These are phyloP conservation scores for Aciculosporium take DNA, from an alignment of 2,329 filamentous ascomycete genomes.

Conservation along the genomic window DNA sequence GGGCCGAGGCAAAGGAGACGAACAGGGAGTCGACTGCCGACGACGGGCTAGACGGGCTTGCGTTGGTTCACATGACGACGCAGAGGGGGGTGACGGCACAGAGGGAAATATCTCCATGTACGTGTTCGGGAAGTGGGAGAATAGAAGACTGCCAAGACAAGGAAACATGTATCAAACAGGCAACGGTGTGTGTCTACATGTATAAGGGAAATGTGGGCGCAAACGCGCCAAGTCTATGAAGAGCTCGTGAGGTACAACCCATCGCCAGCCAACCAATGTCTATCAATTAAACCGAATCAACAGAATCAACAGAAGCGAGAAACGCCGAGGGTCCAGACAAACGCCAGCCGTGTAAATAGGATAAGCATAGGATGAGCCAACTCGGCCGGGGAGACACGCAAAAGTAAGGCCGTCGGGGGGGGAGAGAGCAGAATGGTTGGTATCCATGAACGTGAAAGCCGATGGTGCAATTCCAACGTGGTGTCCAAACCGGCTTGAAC, in stretches of 20 bases:
- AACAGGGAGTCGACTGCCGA: neutral
- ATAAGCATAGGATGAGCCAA: neutral
- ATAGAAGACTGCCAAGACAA: too few relatives aligned
- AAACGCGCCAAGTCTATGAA: neutral
- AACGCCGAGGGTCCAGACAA: neutral
- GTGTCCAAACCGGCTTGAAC: too few relatives aligned
- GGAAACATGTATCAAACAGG: too few relatives aligned
- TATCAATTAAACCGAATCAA: neutral
- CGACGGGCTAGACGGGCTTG: neutral
- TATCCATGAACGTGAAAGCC: too few relatives aligned
- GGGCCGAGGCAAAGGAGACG: neutral
- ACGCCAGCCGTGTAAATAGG: neutral
- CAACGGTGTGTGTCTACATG: neutral
- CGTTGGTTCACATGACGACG: neutral
- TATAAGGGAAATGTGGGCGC: neutral
- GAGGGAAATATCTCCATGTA: too few relatives aligned
- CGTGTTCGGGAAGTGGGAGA: too few relatives aligned
- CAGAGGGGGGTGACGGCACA: too few relatives aligned
- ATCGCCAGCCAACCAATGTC: neutral
- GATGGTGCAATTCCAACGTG: too few relatives aligned
- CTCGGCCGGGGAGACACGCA: neutral
- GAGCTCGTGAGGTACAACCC: neutral
- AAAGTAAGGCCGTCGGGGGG: too few relatives aligned
- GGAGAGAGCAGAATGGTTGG: neutral
- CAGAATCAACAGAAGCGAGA: neutral